Evolutionary conservation across 2,329 filamentous ascomycete species (phyloP).

Genomic region (Scolecobasidium constrictum): DNA sequence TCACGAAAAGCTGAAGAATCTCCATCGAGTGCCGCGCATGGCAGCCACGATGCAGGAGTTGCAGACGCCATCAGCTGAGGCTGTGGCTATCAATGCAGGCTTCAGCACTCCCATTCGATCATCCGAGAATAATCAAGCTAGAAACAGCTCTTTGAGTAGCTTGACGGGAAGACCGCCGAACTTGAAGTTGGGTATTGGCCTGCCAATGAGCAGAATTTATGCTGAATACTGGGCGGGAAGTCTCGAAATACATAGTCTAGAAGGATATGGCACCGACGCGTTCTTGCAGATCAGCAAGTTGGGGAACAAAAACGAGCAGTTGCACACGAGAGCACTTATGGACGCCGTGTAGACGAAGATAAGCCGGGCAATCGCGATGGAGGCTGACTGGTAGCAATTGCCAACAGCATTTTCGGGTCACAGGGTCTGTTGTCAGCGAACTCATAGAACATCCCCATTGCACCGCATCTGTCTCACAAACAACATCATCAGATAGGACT

Average conservation of each 20-base stretch:
- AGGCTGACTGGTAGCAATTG: not conserved
- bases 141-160: conserved; percentile 59
- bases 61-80: conserved; percentile 17
- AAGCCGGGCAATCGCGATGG: not conserved
- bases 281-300: conserved; percentile 94
- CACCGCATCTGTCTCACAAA: not conserved
- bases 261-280: conserved; percentile 91
- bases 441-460: not conserved
- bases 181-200: conserved; percentile 78
- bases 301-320: conserved; percentile 94
- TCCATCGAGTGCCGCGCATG: conserved; percentile 79
- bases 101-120: not conserved
- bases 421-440: not conserved
- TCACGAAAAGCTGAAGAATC: conserved; percentile 67
- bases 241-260: conserved; percentile 80
- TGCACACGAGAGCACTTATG: conserved; percentile 50
- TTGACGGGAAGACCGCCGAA: conserved; percentile 77
- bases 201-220: conserved; percentile 89
- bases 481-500: not conserved
- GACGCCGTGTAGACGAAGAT: conserved; percentile 31
- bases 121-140: not conserved
- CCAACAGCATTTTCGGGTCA: not conserved
- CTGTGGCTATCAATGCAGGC: conserved; percentile 15
- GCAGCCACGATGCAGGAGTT: conserved; percentile 90
- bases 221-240: conserved; percentile 97